phyloP scores from a whole-genome alignment of 352 stramenopile genomes.

The Globisporangium ultimum region DNA sequence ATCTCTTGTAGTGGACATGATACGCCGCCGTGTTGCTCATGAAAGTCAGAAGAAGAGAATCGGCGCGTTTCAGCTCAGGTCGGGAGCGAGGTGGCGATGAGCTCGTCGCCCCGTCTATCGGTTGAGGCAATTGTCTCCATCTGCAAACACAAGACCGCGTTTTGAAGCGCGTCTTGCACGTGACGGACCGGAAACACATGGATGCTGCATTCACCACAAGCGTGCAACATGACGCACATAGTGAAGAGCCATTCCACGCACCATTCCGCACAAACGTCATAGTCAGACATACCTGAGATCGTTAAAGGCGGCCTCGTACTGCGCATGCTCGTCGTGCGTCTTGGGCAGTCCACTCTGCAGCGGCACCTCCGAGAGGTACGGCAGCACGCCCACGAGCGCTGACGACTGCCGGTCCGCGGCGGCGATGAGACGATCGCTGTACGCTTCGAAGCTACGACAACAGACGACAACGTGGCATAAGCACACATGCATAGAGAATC shows the following conservation, averaged over 20 bases:
- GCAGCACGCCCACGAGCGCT: slow-evolving; percentile 45
- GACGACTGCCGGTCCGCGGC: slow-evolving; percentile 34
- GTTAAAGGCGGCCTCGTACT: slow-evolving; percentile 79
- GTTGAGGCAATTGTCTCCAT: slow-evolving; percentile 7
- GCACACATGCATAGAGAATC: slow-evolving; percentile 3
- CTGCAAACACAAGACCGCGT: slow-evolving; percentile 3
- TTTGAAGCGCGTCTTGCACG: slow-evolving; percentile 5
- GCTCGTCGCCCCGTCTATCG: neutral
- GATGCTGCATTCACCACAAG: slow-evolving; percentile 9
- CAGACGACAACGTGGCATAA: neutral
- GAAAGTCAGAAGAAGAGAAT: too few species aligned
- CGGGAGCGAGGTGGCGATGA: slow-evolving; percentile 4
- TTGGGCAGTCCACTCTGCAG: slow-evolving; percentile 40
- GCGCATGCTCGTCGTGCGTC: slow-evolving; percentile 45
- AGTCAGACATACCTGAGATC: slow-evolving; percentile 38
- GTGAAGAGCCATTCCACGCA: neutral
- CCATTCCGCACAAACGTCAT: neutral
- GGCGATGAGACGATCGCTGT: slow-evolving; percentile 63
- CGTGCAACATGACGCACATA: neutral
- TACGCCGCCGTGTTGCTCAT: too few species aligned
- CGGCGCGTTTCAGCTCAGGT: too few species aligned
- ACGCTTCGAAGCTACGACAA: slow-evolving; percentile 61
- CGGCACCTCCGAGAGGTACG: slow-evolving; percentile 42
- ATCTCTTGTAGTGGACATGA: too few species aligned
- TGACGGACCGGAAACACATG: slow-evolving; percentile 13